Conservation (phyloP, 768 basidiomycete genomes). For the Pisolithus sp. region DNA sequence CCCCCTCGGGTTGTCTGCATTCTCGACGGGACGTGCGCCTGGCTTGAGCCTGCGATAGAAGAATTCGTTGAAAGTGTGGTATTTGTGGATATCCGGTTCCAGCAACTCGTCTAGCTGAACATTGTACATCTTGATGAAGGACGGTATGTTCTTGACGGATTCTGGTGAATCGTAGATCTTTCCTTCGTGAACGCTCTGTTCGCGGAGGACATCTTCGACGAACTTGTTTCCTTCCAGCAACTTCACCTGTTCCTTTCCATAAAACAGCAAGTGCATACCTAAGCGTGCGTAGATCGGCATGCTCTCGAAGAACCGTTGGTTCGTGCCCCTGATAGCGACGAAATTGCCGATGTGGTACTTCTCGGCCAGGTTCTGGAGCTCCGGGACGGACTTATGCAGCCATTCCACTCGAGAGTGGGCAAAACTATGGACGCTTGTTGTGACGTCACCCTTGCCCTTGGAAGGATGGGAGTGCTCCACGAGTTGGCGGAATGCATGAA, state of each 20-base stretch:
- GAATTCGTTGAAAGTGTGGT: constrained; percentile 73
- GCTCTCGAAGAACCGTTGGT: constrained; percentile 56
- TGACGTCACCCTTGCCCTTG: constrained; percentile 9
- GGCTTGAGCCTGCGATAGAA: constrained; percentile 57
- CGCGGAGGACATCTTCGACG: constrained; percentile 45
- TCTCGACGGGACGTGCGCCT: constrained; percentile 54
- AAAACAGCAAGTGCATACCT: constrained; percentile 75
- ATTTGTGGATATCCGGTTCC: constrained; percentile 52
- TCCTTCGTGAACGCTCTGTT: constrained; percentile 54
- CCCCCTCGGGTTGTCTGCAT: constrained; percentile 42
- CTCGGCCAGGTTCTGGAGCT: constrained; percentile 46
- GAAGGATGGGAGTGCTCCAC: constrained; percentile 14
- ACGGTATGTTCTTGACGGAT: constrained; percentile 45
- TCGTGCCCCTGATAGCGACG: constrained; percentile 42
- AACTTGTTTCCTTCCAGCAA: constrained; percentile 40
- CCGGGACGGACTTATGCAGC: constrained; percentile 46
- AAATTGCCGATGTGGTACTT: constrained; percentile 56
- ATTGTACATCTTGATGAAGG: constrained; percentile 50
- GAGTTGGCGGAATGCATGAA: constrained; percentile 14
- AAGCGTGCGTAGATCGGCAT: constrained; percentile 71
- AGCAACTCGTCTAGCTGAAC: constrained; percentile 56
- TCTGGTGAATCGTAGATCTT: constrained; percentile 48
- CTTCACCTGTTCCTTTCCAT: constrained; percentile 44
- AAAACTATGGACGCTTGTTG: constrained; percentile 27
- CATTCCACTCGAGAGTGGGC: constrained; percentile 30